These are phyloP conservation scores for Mangifera indica DNA, from an alignment of 345 rosid species.

Conservation along the genomic window DNA sequence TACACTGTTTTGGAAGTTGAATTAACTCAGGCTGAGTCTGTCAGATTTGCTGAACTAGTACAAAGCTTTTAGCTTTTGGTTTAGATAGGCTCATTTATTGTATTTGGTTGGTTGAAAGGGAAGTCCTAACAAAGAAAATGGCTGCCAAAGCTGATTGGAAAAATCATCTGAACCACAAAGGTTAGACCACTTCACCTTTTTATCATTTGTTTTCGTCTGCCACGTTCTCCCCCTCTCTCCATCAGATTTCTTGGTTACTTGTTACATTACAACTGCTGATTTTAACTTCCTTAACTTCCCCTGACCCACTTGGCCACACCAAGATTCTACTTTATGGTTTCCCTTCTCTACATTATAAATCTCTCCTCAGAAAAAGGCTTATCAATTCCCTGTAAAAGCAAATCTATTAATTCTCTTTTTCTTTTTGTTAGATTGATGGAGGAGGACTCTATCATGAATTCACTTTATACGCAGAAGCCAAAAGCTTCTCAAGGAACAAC, in stretches of 20 bases:
- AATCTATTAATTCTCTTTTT: not conserved
- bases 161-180: slow-evolving; percentile 26
- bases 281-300: slow-evolving; percentile 44
- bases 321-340: slow-evolving; percentile 34
- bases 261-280: slow-evolving; percentile 46
- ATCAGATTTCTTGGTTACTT: slow-evolving; percentile 6
- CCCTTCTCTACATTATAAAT: slow-evolving; percentile 28
- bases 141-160: slow-evolving; percentile 12
- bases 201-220: slow-evolving; percentile 17
- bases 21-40: not conserved
- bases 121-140: slow-evolving; percentile 24
- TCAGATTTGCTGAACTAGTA: slow-evolving; percentile 2
- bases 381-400: slow-evolving; percentile 2
- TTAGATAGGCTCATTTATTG: slow-evolving; percentile 27
- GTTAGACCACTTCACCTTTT: slow-evolving; percentile 34
- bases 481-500: slow-evolving; percentile 15
- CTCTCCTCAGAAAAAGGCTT: slow-evolving; percentile 12
- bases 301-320: slow-evolving; percentile 31
- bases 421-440: not conserved
- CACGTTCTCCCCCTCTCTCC: slow-evolving; percentile 31
- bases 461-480: slow-evolving; percentile 22
- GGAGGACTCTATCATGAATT: slow-evolving; percentile 26
- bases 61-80: not conserved
- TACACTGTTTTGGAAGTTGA: slow-evolving; percentile 14
- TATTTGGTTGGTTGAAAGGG: slow-evolving; percentile 28